Conservation (phyloP, 1,284 basidiomycete genomes). For the Tremellales sp. region DNA sequence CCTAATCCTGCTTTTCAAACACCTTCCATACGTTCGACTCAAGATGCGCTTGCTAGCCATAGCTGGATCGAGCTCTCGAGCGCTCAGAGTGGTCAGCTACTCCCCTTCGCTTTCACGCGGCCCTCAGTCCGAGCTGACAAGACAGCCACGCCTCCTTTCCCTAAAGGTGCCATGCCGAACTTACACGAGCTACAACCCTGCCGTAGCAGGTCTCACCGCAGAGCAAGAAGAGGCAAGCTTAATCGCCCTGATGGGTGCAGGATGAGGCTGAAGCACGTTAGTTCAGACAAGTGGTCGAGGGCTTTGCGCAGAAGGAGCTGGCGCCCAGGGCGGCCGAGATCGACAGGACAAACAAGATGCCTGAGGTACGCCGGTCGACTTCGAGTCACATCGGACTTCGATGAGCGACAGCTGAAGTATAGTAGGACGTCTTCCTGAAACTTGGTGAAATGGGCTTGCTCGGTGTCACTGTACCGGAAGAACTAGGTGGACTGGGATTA, state of each 20-base stretch:
- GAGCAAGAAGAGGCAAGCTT: conserved; percentile 70
- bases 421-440: conserved; percentile 83
- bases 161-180: background rate
- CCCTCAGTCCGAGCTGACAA: background rate
- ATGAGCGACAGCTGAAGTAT: background rate
- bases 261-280: conserved; percentile 37
- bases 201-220: conserved; percentile 74
- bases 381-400: no score
- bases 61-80: background rate
- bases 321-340: conserved; percentile 77
- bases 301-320: conserved; percentile 74
- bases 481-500: conserved; percentile 71
- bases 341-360: conserved; percentile 75
- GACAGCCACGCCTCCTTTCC: background rate
- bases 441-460: conserved; percentile 70
- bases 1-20: background rate
- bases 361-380: conserved; percentile 54
- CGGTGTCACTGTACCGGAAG: conserved; percentile 74
- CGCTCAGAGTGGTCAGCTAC: background rate
- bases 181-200: conserved; percentile 60
- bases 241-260: background rate
- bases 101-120: background rate
- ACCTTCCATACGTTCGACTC: no score
- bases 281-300: conserved; percentile 72
- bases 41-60: background rate